Evolutionary conservation across 2,329 filamentous ascomycete species (phyloP), one percentile per base, ranked within the genome.

Genomic region (Fusarium devonianum): DNA sequence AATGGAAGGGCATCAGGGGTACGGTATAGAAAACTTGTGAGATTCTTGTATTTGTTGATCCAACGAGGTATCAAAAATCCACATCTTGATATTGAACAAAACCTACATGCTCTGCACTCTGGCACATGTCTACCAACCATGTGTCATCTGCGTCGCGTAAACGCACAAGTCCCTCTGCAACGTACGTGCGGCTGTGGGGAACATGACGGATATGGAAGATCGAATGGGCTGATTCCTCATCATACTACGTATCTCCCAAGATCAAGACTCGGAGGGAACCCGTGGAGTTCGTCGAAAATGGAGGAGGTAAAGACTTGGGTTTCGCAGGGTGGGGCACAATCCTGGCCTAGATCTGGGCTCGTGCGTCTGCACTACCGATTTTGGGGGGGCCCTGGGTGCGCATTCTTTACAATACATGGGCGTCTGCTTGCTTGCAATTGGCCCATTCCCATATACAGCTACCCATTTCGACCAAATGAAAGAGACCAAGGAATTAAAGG

Each of bases 401-500:
- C 40, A 28, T 23, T 10, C n/a, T 19, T 28, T 23, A 41, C 25
- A 22, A 25, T 37, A 37, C 55, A 56, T 58, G 55, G 56, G 41
- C 55, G 18, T 35, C 32, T 59, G 12, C 37, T 58, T 25, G 17
- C 14, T 17, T 47, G 30, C 55, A 30, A 59, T 26, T 58, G 55
- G 56, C 5, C 30, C 28, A 52, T 17, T 14, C 36, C 25, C 21
- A 28, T 21, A 22, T n/a, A 14, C 19, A 5, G 22, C 25, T 42
- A 13, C 23, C 32, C 25, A 13, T 42, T 36, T 30, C 17, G n/a
- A 17, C 13, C 11, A 28, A 28, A 18, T 25, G 19, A n/a, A n/a
- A n/a, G n/a, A 16, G 12, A 22, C 38, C 23, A 26, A 30, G 26
- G 40, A 25, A 29, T 36, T 28, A 22, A 52, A 33, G 46, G 19